Base-by-base conservation (phyloP, 257 asterid genomes). In the Solanum infundibuliforme region DNA sequence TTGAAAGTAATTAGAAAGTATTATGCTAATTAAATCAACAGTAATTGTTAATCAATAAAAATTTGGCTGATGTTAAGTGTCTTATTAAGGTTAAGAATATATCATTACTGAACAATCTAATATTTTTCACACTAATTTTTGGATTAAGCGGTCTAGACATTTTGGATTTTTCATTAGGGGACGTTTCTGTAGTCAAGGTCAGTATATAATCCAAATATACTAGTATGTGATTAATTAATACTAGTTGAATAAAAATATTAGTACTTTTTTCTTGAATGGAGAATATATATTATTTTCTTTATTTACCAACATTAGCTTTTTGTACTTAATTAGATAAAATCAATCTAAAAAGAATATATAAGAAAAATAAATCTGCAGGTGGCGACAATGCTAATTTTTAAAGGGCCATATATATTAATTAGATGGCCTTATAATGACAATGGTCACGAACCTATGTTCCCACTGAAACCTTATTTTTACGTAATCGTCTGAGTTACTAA, bases 41-140 rank as follows among this genome's bases (percentile, higher is more conserved):
- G 27, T 23, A n/a, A 48, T 89, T 86, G 7, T 75, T 76, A 90
- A 88, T 87, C 16, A 90, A 35, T 60, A 43, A 27, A 85, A 20
- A 55, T 68, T 90, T 87, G 89, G 87, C 89, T 41, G 76, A 55
- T 84, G 84, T 68, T 87, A 77, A 18, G 16, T 71, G 87, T 84
- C 90, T 39, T 77, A 68, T 87, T 8, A 31, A 36, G 36, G 85
- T 35, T 31, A 77, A 74, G 89, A 88, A 88, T 88, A 90, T 84
- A 38, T 16, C 48, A 35, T 39, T 60, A 38, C 83, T 81, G 68
- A 16, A 29, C 20, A 81, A 48, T 81, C 27, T 81, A 29, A 46
- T 35, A 66, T 85, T 52, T 87, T 39, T 62, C 29, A 39, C 81
- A 34, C 31, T 58, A 36, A 43, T 83, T 65, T 72, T 89, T 66